Percentiles rank a stretch among this genome's conserved stretches.
Conservation (phyloP, 805 yeast genomes). For the Candida vaughaniae region DNA sequence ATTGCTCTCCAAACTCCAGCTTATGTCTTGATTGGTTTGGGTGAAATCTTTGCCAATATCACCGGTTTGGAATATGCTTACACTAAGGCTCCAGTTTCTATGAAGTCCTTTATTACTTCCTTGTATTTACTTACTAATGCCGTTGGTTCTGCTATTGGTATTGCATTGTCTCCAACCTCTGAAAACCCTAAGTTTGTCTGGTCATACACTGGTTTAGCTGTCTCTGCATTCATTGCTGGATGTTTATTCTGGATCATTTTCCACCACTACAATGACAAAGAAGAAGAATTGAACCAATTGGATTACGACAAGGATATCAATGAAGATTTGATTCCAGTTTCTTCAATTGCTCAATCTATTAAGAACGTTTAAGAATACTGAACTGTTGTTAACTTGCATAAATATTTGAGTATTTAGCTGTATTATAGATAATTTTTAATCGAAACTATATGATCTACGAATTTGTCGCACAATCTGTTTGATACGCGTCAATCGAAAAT, state of each 20-base stretch:
- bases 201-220: constrained; percentile 64
- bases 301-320: constrained; percentile 30
- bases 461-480: neutral
- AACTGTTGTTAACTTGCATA: neutral
- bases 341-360: constrained; percentile 17
- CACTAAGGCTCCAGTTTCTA: constrained; percentile 72
- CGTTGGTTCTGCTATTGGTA: constrained; percentile 74
- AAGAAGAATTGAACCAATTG: constrained; percentile 56
- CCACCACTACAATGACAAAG: constrained; percentile 52
- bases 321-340: constrained; percentile 18
- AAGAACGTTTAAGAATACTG: constrained; percentile 15
- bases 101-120: constrained; percentile 66
- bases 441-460: neutral
- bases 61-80: constrained; percentile 85
- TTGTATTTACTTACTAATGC: constrained; percentile 70
- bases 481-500: too few relatives aligned
- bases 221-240: constrained; percentile 60
- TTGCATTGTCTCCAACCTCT: constrained; percentile 66
- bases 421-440: constrained; percentile 2
- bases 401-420: neutral
- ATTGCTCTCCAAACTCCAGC: constrained; percentile 74
- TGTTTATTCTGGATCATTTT: constrained; percentile 59
- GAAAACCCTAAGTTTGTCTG: constrained; percentile 69
- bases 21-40: constrained; percentile 67
- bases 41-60: constrained; percentile 77